Evolutionary conservation across 2,329 filamentous ascomycete species (phyloP), one percentile per base, ranked within the genome.

Genomic region (Aquanectria penicillioides): DNA sequence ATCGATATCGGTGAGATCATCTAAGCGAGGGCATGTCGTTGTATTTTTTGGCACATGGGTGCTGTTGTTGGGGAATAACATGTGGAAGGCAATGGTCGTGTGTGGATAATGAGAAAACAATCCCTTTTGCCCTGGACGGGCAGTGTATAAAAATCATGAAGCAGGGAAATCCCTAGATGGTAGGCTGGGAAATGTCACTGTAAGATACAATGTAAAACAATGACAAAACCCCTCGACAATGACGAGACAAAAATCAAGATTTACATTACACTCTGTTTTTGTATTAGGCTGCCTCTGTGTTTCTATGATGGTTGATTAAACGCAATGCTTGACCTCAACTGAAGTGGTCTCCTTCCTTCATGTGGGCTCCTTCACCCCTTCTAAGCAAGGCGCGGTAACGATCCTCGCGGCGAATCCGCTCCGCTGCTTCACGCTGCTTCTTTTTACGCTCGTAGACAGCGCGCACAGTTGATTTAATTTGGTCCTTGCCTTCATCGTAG

Each of bases 401-500:
- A 54, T 80, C 78, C 34, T 70, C 67, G 62, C 71, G 74, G 40
- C 74, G 73, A 3, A 65, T 71, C 6, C 67, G 72, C 69, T 87
- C 83, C 15, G 73, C 76, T 60, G 86, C 81, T 69, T 90, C 76
- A 13, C 93, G 81, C 58, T 80, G 70, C 72, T 82, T 86, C 79
- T 90, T 95, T 83, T 97, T 97, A 61, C 95, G 83, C 81, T 97
- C 92, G 75, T 97, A 99, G 2, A 99, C 93, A 4, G 93, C 95
- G 48, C 90, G 81, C 0, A 99, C 88, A 2, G 93, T 93, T 18
- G 87, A 83, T 63, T 86, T 88, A 17, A 95, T 92, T 75, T 91
- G 88, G 55, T 92, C 90, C 46, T 86, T 86, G 1, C 94, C 93
- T 73, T 97, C 92, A 6, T 86, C 82, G 67, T 93, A 99, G 75